Evolutionary conservation across 768 basidiomycete genomes (phyloP).

Genomic region (Wakefieldia striispora): DNA sequence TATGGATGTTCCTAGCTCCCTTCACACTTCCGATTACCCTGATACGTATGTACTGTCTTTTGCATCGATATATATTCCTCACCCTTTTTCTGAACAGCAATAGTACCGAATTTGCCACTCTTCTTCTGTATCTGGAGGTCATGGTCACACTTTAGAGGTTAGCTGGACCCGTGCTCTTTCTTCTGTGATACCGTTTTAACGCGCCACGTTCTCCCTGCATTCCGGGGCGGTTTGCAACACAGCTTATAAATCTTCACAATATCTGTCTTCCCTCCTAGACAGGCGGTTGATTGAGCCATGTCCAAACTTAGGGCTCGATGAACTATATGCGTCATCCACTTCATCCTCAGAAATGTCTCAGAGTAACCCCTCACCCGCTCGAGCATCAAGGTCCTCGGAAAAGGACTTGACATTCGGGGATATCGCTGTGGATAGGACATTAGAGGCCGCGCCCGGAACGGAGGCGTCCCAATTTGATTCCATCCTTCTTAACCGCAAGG

Average conservation of each 20-base stretch:
- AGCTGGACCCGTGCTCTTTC: constrained; percentile 1
- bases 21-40: constrained; percentile 75
- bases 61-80: not conserved
- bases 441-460: not conserved
- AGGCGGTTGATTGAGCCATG: constrained; percentile 55
- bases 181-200: not conserved
- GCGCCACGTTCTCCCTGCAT: not conserved
- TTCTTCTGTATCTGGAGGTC: constrained; percentile 85
- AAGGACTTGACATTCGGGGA: not conserved
- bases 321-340: constrained; percentile 44
- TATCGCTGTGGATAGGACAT: not conserved
- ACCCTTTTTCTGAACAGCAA: constrained; percentile 42
- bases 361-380: constrained; percentile 7
- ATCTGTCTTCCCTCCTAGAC: constrained; percentile 60
- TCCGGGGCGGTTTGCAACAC: constrained; percentile 3
- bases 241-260: constrained; percentile 72
- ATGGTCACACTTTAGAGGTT: constrained; percentile 83
- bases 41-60: constrained; percentile 54
- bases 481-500: constrained; percentile 51
- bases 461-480: constrained; percentile 18
- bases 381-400: constrained; percentile 11
- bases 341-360: constrained; percentile 14
- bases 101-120: constrained; percentile 82
- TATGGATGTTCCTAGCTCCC: constrained; percentile 66
- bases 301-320: constrained; percentile 53